phyloP scores from a whole-genome alignment of 495 filamentous ascomycete genomes.

The Podospora conica region DNA sequence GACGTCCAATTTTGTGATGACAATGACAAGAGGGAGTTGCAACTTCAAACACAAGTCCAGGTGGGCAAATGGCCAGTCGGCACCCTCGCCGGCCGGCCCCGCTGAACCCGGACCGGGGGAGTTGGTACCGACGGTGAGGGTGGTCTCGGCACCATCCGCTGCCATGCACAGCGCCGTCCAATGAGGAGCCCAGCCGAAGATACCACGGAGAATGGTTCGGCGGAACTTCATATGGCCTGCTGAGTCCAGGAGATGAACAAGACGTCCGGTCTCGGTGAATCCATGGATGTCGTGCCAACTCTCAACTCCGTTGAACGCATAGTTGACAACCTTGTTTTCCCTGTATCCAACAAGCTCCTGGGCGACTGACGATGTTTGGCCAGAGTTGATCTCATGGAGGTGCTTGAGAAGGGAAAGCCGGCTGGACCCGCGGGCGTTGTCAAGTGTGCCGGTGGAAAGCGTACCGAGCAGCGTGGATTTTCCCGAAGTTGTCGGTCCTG shows the following conservation, averaged over 20 bases:
- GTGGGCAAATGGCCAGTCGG: slow-evolving; percentile 70
- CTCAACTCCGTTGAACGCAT: slow-evolving; percentile 75
- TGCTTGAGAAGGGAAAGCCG: slow-evolving; percentile 84
- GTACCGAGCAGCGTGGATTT: slow-evolving; percentile 90
- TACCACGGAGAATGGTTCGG: slow-evolving; percentile 75
- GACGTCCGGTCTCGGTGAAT: slow-evolving; percentile 61
- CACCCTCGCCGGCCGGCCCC: slow-evolving; percentile 40
- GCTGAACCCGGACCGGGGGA: slow-evolving; percentile 44
- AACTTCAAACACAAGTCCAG: slow-evolving; percentile 82
- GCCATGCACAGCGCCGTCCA: slow-evolving; percentile 86
- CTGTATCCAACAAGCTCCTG: slow-evolving; percentile 88
- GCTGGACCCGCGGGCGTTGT: slow-evolving; percentile 88
- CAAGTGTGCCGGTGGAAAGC: slow-evolving; percentile 75
- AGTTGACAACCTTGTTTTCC: slow-evolving; percentile 69
- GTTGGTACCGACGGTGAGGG: slow-evolving; percentile 31
- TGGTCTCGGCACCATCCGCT: slow-evolving; percentile 60
- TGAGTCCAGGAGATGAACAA: slow-evolving; percentile 85
- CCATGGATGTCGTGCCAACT: slow-evolving; percentile 92
- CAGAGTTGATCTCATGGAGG: slow-evolving; percentile 86
- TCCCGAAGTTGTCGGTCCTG: slow-evolving; percentile 85
- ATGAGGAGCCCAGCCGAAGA: slow-evolving; percentile 95
- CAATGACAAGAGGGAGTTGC: slow-evolving; percentile 64
- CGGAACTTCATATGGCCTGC: slow-evolving; percentile 84
- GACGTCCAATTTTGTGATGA: slow-evolving; percentile 87
- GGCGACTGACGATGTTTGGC: slow-evolving; percentile 86